Evolutionary conservation across 805 yeast species (phyloP), one percentile per base, ranked within the genome.

Genomic region (Soucietia sequanensis): DNA sequence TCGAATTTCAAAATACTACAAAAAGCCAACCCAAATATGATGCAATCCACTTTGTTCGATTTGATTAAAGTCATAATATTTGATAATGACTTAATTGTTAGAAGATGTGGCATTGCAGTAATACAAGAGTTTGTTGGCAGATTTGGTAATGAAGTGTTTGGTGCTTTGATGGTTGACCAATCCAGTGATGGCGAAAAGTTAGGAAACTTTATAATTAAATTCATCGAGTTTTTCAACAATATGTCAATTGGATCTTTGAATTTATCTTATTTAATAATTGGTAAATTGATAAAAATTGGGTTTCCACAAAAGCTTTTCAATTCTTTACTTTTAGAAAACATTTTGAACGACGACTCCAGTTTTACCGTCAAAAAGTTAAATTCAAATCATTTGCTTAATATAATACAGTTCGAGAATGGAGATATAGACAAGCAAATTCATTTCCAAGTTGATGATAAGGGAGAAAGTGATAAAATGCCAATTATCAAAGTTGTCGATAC

Each of bases 31-130:
- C 35, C 39, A 6, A n/a, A 11, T 3, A 50, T 56, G 46, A 37
- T 61, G 37, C 43, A 42, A 7, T 35, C 31, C 3, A 38, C 49
- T 5, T 59, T 55, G 24, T 48, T 39, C 13, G 67, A 70, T 44
- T 54, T 86, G 17, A 48, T 84, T 2, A 53, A 69, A 8, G 69
- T 78, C 1, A 61, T 81, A 6, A 68, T 86, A 31, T 81, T 82
- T 50, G 98, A 90, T 52, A 62, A 69, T 15, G 96, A 89, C 35
- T 62, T 87, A 13, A 70, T 80, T 39, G 75, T 89, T 5, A 68
- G 96, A 37, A 67, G 95, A 38, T 90, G 96, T 12, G 81, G 90
- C 1, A 68, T 87, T 4, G 96, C 97, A 1, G 91, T 93, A 0
- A 48, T 90, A 5, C 97, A 90, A 52, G 98, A 90, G 49, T 68